A percentile compares a stretch with the other conserved stretches of the same genome.
Conservation (phyloP, 345 rosid species). For the Melaleuca quinquenervia region DNA sequence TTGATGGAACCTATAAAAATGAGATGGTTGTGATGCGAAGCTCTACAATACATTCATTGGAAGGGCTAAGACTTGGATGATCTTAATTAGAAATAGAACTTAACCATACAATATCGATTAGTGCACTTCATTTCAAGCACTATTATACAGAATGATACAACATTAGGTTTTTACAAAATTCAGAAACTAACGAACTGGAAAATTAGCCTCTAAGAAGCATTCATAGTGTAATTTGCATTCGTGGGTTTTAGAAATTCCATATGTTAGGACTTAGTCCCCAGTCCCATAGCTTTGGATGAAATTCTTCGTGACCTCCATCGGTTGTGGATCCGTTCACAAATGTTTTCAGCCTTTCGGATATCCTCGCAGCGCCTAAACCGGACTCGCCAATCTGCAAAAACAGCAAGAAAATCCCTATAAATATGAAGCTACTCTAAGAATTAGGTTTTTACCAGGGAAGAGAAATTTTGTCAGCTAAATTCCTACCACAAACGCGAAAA, state of each 20-base stretch:
- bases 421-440: background rate
- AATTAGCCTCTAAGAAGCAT: background rate
- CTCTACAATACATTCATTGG: no score
- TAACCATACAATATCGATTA: background rate
- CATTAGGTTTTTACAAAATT: background rate
- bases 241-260: background rate
- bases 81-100: background rate
- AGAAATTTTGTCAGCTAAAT: background rate
- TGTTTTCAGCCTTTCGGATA: constrained; percentile 24
- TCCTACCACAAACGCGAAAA: background rate
- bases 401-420: background rate
- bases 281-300: background rate
- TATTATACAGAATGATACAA: background rate
- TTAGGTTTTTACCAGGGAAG: background rate
- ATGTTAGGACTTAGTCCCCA: background rate
- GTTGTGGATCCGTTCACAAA: constrained; percentile 14
- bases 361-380: constrained; percentile 17
- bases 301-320: background rate
- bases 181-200: background rate
- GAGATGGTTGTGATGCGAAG: no score
- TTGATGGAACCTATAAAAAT: no score
- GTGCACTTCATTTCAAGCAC: background rate
- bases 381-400: constrained; percentile 18
- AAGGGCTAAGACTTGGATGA: no score
- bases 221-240: background rate